Evolutionary conservation across 805 yeast genomes (phyloP), one percentile per base, ranked within the genome.

Genomic region (Metschnikowia cerradonensis): DNA sequence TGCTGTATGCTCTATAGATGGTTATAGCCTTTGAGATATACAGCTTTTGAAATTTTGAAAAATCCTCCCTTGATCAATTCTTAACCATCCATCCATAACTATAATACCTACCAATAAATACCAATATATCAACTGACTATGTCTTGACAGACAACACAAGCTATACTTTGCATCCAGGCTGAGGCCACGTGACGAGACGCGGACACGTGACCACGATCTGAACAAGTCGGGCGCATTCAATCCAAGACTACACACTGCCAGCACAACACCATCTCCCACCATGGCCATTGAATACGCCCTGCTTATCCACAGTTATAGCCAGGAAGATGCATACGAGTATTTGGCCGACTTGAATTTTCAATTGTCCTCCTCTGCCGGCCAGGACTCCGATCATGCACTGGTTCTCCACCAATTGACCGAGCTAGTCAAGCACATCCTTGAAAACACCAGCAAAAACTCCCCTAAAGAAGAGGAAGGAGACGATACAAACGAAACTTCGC

Each of bases 351-450:
- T 65, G 41, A 62, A 63, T 51, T 49, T 54, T 36, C 59, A 48
- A 17, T 52, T 67, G 40, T 15, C 49, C 11, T 48, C 41, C 15
- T 41, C 50, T 23, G 35, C 44, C 15, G 32, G 32, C 32, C 47
- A 23, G 19, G 44, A 39, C 10, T 13, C 57, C 4, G 65, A 66
- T 47, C 51, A 55, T 43, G 42, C 54, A 10, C 36, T 52, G 6
- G 49, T 56, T 22, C 53, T 67, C 20, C 47, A 51, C 1, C 67
- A 67, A 51, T 53, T 71, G 38, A 57, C 62, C n/a, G 60, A 54
- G 30, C 52, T 69, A 47, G 57, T 67, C 42, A 62, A 64, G 41
- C 47, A 36, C 13, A 45, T 50, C 45, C 20, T 52, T 11, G 30
- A 17, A 19, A 53, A 37, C n/a, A 20, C 17, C 7, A 51, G 44